Evolutionary conservation across 441 rosid genomes (phyloP).

Genomic region (Gossypium trilobum): DNA sequence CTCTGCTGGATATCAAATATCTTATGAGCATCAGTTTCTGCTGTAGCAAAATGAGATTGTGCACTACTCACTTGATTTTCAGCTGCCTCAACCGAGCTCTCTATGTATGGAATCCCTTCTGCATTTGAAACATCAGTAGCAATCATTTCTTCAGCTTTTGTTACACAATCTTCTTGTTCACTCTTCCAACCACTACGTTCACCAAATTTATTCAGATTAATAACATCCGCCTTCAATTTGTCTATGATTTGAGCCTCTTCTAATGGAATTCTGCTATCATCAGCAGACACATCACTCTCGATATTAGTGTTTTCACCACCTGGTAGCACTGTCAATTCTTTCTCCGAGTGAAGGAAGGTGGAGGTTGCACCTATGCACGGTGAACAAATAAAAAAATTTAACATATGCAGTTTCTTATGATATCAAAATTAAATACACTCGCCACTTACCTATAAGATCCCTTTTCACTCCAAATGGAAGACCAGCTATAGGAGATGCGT

Average conservation of each 20-base stretch:
- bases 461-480: not conserved
- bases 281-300: not conserved
- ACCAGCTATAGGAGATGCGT: not conserved
- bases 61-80: not conserved
- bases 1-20: not conserved
- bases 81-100: not conserved
- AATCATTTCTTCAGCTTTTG: constrained; percentile 5
- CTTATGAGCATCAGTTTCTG: not conserved
- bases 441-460: constrained; percentile 4
- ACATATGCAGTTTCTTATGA: not conserved
- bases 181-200: not conserved
- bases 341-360: not conserved
- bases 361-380: not conserved
- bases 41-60: not conserved
- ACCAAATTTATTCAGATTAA: not conserved
- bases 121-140: not conserved
- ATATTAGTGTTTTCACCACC: not conserved
- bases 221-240: not conserved
- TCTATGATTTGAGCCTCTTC: not conserved
- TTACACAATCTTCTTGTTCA: not conserved
- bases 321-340: not conserved
- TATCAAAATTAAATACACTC: not conserved
- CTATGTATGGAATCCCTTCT: not conserved
- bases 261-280: not conserved
- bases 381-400: not conserved